Percentiles rank a stretch among this genome's conserved stretches.
phyloP scores from a whole-genome alignment of 1,284 basidiomycete genomes.

The Schizophyllum amplum region DNA sequence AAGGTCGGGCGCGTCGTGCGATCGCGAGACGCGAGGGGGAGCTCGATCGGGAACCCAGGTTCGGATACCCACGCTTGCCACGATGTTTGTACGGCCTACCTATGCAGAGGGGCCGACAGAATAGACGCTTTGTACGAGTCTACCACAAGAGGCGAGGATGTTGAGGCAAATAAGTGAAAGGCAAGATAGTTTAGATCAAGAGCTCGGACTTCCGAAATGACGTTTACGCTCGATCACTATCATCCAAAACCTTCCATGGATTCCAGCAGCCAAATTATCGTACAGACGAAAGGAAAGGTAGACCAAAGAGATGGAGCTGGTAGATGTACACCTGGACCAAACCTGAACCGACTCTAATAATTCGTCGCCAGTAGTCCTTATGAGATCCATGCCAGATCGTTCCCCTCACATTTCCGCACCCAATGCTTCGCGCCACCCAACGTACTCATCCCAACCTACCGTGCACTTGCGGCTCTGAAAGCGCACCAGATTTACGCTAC shows the following conservation, averaged over 20 bases:
- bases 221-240: too few species aligned
- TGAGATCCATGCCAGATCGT: too few species aligned
- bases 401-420: constrained; percentile 21
- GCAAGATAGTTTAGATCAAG: too few species aligned
- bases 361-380: not conserved
- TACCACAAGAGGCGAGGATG: not conserved
- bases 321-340: not conserved
- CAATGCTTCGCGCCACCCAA: constrained; percentile 55
- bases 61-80: too few species aligned
- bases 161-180: too few species aligned
- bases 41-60: not conserved
- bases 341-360: not conserved
- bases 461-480: constrained; percentile 80
- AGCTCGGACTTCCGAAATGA: too few species aligned
- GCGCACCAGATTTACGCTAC: constrained; percentile 69
- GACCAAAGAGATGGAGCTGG: not conserved
- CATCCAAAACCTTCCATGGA: too few species aligned
- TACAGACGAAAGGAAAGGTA: not conserved
- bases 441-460: constrained; percentile 73
- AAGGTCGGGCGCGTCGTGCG: not conserved
- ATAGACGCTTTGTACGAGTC: too few species aligned
- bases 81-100: too few species aligned
- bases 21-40: not conserved
- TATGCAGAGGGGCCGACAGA: too few species aligned
- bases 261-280: not conserved